Base-by-base conservation (phyloP, 129 eudicot genomes). In the Arctium minus region DNA sequence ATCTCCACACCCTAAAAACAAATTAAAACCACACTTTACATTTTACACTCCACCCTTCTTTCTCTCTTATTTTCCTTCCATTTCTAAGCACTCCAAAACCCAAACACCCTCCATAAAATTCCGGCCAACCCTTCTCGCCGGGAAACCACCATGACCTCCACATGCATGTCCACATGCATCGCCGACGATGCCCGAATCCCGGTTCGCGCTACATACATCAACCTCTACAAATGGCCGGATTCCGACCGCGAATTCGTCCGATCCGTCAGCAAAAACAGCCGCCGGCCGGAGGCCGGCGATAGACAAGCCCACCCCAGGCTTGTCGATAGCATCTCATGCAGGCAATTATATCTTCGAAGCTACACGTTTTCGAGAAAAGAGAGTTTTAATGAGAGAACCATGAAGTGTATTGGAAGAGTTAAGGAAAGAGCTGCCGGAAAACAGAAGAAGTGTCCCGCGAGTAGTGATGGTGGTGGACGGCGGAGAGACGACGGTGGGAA, bases 141-240 rank as follows among this genome's bases (percentile, higher is more conserved):
- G 44, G 17, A 9, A 69, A 69, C 29, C 74, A 44, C 13, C 13
- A 94, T 94, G 98, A 86, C 93, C 13, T 94, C 97, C 3, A n/a
- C 86, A 6, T 92, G 98, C 92, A 91, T 89, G 84, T 86, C 98
- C 30, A 86, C 68, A 82, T 94, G 97, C 82, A 83, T 90, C 8
- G 84, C 87, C 3, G 81, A 90, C 10, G 97, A 94, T 32, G 74
- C 90, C 65, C 84, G 89, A 0, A 84, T 84, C 15, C 97, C 97
- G 5, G 93, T 91, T 5, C 78, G 98, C 12, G 97, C 94, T 50
- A 94, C 96, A 27, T 94, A 94, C 38, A 87, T 88, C 0, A 94
- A 92, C 89, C 93, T 94, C 38, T 89, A 92, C 93, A 94, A 91
- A 80, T 92, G 98, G 96, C 97, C 98, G 2, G 98, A 94, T 76